Evolutionary conservation across 1,284 basidiomycete species (phyloP), one percentile per base, ranked within the genome.

Genomic region (Ganoderma sinense): DNA sequence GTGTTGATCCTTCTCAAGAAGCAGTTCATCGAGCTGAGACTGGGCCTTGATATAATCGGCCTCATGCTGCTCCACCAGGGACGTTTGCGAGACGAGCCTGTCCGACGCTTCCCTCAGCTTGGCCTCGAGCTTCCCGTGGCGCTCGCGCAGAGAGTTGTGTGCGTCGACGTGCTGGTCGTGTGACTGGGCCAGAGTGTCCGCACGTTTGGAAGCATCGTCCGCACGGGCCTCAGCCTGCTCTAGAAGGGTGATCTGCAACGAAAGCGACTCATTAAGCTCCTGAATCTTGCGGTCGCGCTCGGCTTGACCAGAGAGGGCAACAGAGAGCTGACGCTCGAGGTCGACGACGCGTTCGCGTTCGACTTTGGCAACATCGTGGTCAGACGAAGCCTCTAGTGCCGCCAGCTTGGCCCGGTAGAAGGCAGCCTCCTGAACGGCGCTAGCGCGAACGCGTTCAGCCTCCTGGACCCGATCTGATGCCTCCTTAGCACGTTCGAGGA

Each of bases 331-430:
- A 58, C 87, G 86, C 80, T 99, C 98, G 40, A 99, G 86, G 61
- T 96, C 93, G 18, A 84, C 78, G 29, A 93, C 85, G 56, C 96
- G 94, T 67, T 97, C 94, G 10, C 91, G 89, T 74, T 98, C 97
- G 11, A 98, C 78, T 39, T 64, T 72, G 39, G 86, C 84, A 2
- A 90, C 77, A 55, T 98, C 96, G 7, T 82, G 81, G 7, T 89
- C 85, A 23, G 90, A 89, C 64, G 88, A 87, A 0, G 88, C 84
- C 79, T 99, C 98, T 69, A 96, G 83, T 0, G 97, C 96, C 4
- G 91, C 87, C 14, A 98, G 84, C 83, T 99, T 99, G 62, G 97
- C 95, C 61, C 97, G 95, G 80, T 97, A 98, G 83, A 95, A 99
- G 1, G 97, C 95, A 1, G 97, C 95, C 81, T 99, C 98, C 80